Conservation (phyloP, 2,329 filamentous ascomycete genomes). For the Claviceps fusiformis region DNA sequence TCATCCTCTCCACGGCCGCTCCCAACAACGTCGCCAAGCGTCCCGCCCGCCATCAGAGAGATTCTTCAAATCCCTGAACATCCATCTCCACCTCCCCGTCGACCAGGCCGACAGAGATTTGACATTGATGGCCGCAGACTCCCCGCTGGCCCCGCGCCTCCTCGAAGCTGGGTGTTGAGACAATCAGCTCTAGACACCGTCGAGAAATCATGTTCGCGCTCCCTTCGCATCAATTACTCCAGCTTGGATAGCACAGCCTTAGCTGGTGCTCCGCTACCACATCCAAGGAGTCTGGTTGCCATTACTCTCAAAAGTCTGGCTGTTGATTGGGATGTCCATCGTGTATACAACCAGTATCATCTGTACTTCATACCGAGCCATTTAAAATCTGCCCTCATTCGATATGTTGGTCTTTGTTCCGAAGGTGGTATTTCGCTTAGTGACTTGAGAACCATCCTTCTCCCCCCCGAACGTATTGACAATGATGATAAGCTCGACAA, state of each 20-base stretch:
- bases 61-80: slow-evolving; percentile 47
- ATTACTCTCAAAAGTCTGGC: slow-evolving; percentile 36
- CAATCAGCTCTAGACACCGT: slow-evolving; percentile 7
- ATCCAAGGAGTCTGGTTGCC: slow-evolving; percentile 35
- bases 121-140: slow-evolving; percentile 35
- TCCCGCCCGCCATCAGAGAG: slow-evolving; percentile 44
- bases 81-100: slow-evolving; percentile 35
- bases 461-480: slow-evolving; percentile 17
- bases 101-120: slow-evolving; percentile 25
- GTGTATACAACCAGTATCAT: slow-evolving; percentile 42
- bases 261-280: slow-evolving; percentile 32
- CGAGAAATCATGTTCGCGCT: slow-evolving; percentile 8
- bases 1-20: slow-evolving; percentile 15
- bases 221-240: slow-evolving; percentile 11
- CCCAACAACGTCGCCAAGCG: slow-evolving; percentile 31
- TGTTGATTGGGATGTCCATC: slow-evolving; percentile 40
- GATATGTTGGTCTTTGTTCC: slow-evolving; percentile 32
- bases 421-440: slow-evolving; percentile 32
- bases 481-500: slow-evolving; percentile 15
- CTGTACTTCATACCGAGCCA: slow-evolving; percentile 41
- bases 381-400: slow-evolving; percentile 37
- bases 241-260: slow-evolving; percentile 18
- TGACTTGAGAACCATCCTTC: slow-evolving; percentile 36
- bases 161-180: slow-evolving; percentile 38
- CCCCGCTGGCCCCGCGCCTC: slow-evolving; percentile 45